Percentiles rank a stretch among this genome's conserved stretches.
Evolutionary conservation across 345 rosid genomes (phyloP).

Genomic region (Arabidopsis thaliana): DNA sequence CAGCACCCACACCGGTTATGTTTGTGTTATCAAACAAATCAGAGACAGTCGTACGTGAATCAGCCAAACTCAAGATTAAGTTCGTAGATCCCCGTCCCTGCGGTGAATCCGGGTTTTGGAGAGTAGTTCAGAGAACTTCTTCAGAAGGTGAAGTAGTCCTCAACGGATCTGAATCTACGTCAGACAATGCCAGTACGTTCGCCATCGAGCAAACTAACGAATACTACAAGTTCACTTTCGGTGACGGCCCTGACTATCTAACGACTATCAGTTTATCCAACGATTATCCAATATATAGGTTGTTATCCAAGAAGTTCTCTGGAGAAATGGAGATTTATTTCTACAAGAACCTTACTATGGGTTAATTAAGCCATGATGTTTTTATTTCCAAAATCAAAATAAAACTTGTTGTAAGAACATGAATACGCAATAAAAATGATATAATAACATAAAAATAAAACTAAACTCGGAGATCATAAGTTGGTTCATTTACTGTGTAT

Average conservation of each 20-base stretch:
- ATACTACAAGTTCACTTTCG: constrained; percentile 21
- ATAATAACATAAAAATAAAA: not conserved
- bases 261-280: constrained; percentile 26
- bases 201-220: constrained; percentile 18
- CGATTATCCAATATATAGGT: not conserved
- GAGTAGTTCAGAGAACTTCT: constrained; percentile 8
- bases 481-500: not conserved
- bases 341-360: not conserved
- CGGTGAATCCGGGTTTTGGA: constrained; percentile 25
- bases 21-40: constrained; percentile 5
- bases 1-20: constrained; percentile 19
- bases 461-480: not conserved
- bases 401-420: constrained; percentile 18
- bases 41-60: constrained; percentile 6
- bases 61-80: constrained; percentile 21
- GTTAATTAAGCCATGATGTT: constrained; percentile 18
- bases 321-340: constrained; percentile 38
- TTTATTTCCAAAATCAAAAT: constrained; percentile 1
- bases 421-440: not conserved
- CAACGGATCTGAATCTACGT: constrained; percentile 11
- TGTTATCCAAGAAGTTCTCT: constrained; percentile 8
- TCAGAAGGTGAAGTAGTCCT: constrained; percentile 29
- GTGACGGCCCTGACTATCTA: not conserved
- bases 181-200: constrained; percentile 17
- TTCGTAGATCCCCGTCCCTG: not conserved